Conservation (phyloP, 495 filamentous ascomycete species). For the Penicillium malachiteum region DNA sequence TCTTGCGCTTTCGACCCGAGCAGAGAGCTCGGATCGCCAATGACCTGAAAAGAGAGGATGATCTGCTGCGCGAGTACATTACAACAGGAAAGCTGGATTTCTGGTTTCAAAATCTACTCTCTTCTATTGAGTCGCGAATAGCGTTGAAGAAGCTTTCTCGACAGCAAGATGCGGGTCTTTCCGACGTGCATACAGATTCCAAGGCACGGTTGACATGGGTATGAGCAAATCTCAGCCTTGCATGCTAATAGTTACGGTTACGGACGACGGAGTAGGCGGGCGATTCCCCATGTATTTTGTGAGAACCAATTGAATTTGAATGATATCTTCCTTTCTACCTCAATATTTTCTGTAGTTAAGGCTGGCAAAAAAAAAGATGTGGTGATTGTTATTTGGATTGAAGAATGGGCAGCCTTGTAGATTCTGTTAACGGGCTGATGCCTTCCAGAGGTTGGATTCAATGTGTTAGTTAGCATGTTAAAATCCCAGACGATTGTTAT, state of each 20-base stretch:
- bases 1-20: slow-evolving; percentile 54
- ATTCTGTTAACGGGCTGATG: too few species aligned
- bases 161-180: not conserved
- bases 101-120: slow-evolving; percentile 56
- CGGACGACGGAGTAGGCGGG: not conserved
- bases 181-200: not conserved
- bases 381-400: too few species aligned
- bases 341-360: not conserved
- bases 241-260: not conserved
- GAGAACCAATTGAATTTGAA: not conserved
- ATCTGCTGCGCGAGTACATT: slow-evolving; percentile 48
- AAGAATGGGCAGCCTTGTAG: too few species aligned
- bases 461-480: too few species aligned
- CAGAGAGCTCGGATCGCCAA: slow-evolving; percentile 48
- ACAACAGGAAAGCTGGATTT: slow-evolving; percentile 59
- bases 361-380: not conserved
- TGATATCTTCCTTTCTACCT: not conserved
- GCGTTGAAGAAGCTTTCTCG: not conserved
- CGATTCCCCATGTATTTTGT: not conserved
- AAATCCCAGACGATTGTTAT: too few species aligned
- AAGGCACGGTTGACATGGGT: not conserved
- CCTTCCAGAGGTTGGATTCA: not conserved
- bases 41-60: slow-evolving; percentile 56
- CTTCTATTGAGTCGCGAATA: slow-evolving; percentile 17
- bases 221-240: not conserved